Percentiles rank a stretch among this genome's conserved stretches.
Evolutionary conservation across 768 basidiomycete species (phyloP).

Genomic region (Lyophyllum atratum): DNA sequence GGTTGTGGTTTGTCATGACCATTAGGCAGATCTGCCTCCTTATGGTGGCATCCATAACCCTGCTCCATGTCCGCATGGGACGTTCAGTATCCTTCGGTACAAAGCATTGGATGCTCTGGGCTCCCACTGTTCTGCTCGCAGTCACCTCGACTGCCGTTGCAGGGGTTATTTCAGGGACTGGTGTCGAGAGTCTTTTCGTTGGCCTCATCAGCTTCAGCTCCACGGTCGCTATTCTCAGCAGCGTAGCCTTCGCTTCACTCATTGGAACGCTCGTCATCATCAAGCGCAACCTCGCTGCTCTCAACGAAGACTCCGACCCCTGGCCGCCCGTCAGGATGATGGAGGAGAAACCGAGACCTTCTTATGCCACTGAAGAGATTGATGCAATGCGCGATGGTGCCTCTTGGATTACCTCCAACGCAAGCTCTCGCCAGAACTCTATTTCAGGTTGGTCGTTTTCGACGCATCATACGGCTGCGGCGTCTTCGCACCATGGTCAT

Average conservation of each 20-base stretch:
- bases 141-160: slow-evolving; percentile 60
- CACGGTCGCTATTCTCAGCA: slow-evolving; percentile 52
- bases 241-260: slow-evolving; percentile 56
- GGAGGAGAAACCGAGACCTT: slow-evolving; percentile 58
- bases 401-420: slow-evolving; percentile 79
- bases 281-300: slow-evolving; percentile 60
- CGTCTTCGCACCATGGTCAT: slow-evolving; percentile 38
- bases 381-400: slow-evolving; percentile 73
- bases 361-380: slow-evolving; percentile 72
- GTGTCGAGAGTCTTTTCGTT: slow-evolving; percentile 54
- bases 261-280: slow-evolving; percentile 65
- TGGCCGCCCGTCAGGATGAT: slow-evolving; percentile 62
- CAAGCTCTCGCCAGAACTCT: slow-evolving; percentile 57
- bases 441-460: slow-evolving; percentile 75
- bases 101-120: slow-evolving; percentile 78
- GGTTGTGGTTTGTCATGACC: slow-evolving; percentile 72
- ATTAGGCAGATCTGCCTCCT: slow-evolving; percentile 70
- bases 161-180: slow-evolving; percentile 56
- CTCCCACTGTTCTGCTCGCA: slow-evolving; percentile 57
- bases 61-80: slow-evolving; percentile 71
- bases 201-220: slow-evolving; percentile 63
- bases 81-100: slow-evolving; percentile 67
- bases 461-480: slow-evolving; percentile 53
- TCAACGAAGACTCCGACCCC: slow-evolving; percentile 50
- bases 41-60: slow-evolving; percentile 57